Conservation (phyloP, 164 flowering plant genomes). For the Aristolochia contorta region DNA sequence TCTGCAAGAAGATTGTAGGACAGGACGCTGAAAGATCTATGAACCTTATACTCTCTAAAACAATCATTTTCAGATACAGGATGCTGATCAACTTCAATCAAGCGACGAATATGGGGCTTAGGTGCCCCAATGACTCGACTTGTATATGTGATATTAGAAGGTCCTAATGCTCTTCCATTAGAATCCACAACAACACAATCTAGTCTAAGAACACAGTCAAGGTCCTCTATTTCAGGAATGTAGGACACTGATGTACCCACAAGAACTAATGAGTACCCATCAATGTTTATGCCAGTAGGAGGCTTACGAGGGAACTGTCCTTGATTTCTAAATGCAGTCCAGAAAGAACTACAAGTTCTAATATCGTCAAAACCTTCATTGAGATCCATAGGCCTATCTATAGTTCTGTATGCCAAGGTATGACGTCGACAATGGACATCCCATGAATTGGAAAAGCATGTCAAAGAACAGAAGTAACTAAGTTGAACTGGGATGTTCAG, state of each 20-base stretch:
- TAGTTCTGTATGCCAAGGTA: conserved; percentile 10
- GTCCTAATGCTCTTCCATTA: conserved; percentile 7
- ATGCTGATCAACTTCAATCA: conserved; percentile 15
- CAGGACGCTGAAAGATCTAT: conserved; percentile 26
- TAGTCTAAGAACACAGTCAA: conserved; percentile 26
- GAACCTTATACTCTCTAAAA: not conserved
- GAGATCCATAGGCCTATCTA: not conserved
- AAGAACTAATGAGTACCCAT: conserved; percentile 16
- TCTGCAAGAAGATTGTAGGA: conserved; percentile 43
- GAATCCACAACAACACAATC: conserved; percentile 20
- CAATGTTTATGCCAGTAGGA: conserved; percentile 5
- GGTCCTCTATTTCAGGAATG: conserved; percentile 26
- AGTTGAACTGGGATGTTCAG: conserved; percentile 11
- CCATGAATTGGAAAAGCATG: conserved; percentile 31
- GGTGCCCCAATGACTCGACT: conserved; percentile 28
- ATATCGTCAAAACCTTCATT: conserved; percentile 7
- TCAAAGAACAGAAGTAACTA: conserved; percentile 22
- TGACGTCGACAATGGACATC: conserved; percentile 14
- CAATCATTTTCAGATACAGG: conserved; percentile 2
- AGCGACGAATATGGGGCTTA: conserved; percentile 17
- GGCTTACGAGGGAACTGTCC: not conserved
- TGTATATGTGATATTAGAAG: conserved; percentile 10
- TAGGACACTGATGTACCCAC: conserved; percentile 28
- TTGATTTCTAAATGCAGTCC: conserved; percentile 4
- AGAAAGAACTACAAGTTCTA: conserved; percentile 4